Percentiles rank a stretch among this genome's conserved stretches.
phyloP scores from a whole-genome alignment of 805 yeast genomes.

The Candida xiaguanensis region DNA sequence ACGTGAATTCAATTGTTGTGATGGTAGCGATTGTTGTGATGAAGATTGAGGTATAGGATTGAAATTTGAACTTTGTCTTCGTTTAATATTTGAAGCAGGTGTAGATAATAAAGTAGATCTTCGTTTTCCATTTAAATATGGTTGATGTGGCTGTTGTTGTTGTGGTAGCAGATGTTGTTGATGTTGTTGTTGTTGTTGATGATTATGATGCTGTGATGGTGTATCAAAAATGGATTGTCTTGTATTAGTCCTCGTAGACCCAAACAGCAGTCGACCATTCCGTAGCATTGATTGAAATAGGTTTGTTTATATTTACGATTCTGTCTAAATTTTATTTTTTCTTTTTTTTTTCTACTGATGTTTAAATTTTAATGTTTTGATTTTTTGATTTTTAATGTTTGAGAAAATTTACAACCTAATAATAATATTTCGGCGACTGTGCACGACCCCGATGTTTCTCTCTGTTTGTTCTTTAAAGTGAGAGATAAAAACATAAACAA shows the following conservation, averaged over 20 bases:
- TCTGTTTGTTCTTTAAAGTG: too few relatives aligned
- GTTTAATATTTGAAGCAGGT: conserved; percentile 28
- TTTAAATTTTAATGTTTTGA: neutral
- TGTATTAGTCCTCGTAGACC: neutral
- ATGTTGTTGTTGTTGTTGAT: too few relatives aligned
- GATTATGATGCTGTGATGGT: conserved; percentile 2
- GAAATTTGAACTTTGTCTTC: conserved; percentile 17
- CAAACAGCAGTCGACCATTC: conserved; percentile 4
- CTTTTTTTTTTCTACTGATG: neutral
- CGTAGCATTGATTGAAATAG: too few relatives aligned
- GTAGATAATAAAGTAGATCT: conserved; percentile 27
- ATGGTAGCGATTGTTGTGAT: conserved; percentile 3
- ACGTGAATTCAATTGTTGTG: conserved; percentile 13
- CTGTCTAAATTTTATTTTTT: neutral
- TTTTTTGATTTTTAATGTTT: neutral
- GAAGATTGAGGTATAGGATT: neutral
- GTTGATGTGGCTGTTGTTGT: conserved; percentile 5
- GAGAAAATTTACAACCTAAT: too few relatives aligned
- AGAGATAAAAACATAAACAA: neutral
- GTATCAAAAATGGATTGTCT: conserved; percentile 1
- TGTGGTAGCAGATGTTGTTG: too few relatives aligned
- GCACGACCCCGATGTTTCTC: too few relatives aligned
- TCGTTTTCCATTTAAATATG: conserved; percentile 18
- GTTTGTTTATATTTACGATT: neutral
- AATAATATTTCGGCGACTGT: too few relatives aligned